phyloP scores from a whole-genome alignment of 805 yeast species.

The Lachancea sp. region DNA sequence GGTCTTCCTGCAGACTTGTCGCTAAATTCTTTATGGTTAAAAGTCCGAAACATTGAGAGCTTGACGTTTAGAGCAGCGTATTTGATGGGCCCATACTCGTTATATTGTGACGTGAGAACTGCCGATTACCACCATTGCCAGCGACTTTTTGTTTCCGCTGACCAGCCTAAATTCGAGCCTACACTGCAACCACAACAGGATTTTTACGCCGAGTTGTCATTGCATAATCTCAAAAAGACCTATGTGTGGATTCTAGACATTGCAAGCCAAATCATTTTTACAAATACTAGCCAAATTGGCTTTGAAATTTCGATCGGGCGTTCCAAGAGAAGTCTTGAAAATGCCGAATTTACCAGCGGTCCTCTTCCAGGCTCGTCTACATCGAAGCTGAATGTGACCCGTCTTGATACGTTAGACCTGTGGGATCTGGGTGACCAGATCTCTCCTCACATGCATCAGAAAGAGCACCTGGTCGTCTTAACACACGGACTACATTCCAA shows the following conservation, averaged over 20 bases:
- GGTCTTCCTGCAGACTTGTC: slow-evolving; percentile 25
- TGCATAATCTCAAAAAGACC: slow-evolving; percentile 52
- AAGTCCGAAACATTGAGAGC: slow-evolving; percentile 54
- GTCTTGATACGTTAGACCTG: slow-evolving; percentile 53
- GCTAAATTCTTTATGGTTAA: slow-evolving; percentile 42
- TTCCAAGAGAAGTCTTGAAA: slow-evolving; percentile 27
- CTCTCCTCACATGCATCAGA: slow-evolving; percentile 22
- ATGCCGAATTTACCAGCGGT: slow-evolving; percentile 15
- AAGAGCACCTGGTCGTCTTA: slow-evolving; percentile 60
- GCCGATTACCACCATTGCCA: slow-evolving; percentile 47
- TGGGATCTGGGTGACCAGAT: slow-evolving; percentile 56
- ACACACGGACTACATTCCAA: slow-evolving; percentile 80
- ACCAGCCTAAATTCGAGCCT: slow-evolving; percentile 71
- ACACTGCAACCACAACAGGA: slow-evolving; percentile 65
- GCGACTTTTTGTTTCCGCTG: slow-evolving; percentile 57
- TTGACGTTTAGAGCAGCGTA: slow-evolving; percentile 54
- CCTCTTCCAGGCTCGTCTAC: slow-evolving; percentile 30
- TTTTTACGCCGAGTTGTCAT: slow-evolving; percentile 51
- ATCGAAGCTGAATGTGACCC: slow-evolving; percentile 41
- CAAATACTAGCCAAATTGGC: slow-evolving; percentile 50
- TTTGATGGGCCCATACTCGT: slow-evolving; percentile 67
- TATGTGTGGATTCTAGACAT: slow-evolving; percentile 70
- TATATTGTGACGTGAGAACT: slow-evolving; percentile 63
- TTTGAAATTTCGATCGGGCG: slow-evolving; percentile 55
- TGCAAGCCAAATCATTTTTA: slow-evolving; percentile 63